Conservation (phyloP, 2,329 filamentous ascomycete species). For the Fusarium kyushuense region DNA sequence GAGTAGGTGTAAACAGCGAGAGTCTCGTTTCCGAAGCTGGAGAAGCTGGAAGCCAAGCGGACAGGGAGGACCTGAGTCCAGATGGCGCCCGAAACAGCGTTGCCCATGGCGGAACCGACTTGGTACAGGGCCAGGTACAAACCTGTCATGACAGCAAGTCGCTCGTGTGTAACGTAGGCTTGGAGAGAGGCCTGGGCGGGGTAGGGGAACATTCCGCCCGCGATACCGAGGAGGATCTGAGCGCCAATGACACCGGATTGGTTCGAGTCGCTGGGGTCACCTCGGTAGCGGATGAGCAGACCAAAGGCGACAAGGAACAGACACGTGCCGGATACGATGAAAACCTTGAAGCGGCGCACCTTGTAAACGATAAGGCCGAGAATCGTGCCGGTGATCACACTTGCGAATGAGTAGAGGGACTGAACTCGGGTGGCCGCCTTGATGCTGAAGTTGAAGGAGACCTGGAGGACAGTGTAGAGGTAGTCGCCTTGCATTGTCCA, state of each 20-base stretch:
- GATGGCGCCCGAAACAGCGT: constrained; percentile 70
- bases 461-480: constrained; percentile 71
- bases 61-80: constrained; percentile 69
- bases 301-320: constrained; percentile 75
- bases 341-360: constrained; percentile 71
- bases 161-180: constrained; percentile 58
- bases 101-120: constrained; percentile 70
- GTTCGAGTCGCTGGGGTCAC: constrained; percentile 57
- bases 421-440: constrained; percentile 68
- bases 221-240: constrained; percentile 72
- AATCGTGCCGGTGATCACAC: constrained; percentile 68
- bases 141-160: constrained; percentile 73
- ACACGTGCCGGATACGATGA: constrained; percentile 70
- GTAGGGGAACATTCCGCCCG: constrained; percentile 71
- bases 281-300: constrained; percentile 73
- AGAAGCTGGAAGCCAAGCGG: constrained; percentile 56
- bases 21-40: constrained; percentile 52
- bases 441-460: constrained; percentile 70
- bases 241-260: constrained; percentile 71
- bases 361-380: constrained; percentile 69
- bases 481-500: constrained; percentile 75
- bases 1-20: constrained; percentile 53
- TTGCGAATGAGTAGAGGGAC: constrained; percentile 69
- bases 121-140: constrained; percentile 73
- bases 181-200: constrained; percentile 61